These are phyloP conservation scores for Vitis hybrid DNA, from an alignment of 177 flowering plant species.

Conservation along the genomic window DNA sequence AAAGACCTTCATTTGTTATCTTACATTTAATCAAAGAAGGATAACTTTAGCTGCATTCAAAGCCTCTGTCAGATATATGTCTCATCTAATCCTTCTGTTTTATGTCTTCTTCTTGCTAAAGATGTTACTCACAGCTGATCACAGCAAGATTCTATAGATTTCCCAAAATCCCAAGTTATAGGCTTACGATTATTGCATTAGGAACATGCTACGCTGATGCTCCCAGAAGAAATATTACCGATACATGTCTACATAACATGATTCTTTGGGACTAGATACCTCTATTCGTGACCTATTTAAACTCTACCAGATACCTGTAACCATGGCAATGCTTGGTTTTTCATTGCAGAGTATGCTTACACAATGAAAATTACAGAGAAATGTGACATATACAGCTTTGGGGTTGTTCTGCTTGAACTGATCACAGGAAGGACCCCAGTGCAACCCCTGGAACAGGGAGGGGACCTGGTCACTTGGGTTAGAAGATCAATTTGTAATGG, in stretches of 20 bases:
- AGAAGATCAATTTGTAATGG: constrained; percentile 2
- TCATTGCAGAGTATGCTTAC: constrained; percentile 60
- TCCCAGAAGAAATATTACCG: neutral
- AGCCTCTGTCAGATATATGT: no score
- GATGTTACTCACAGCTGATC: no score
- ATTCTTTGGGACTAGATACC: no score
- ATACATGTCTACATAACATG: neutral
- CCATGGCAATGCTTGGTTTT: constrained; percentile 5
- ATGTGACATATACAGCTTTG: constrained; percentile 61
- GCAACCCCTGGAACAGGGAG: constrained; percentile 32
- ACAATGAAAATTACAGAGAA: constrained; percentile 66
- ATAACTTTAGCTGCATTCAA: no score
- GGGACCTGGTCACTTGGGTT: constrained; percentile 55
- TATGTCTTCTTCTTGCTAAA: no score
- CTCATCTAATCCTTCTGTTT: no score
- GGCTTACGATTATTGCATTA: neutral
- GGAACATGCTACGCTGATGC: neutral
- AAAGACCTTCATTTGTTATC: no score
- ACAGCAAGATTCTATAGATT: no score
- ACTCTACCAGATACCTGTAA: neutral
- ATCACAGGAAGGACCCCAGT: constrained; percentile 56
- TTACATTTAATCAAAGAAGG: no score
- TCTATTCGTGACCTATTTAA: neutral
- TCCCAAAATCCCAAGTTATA: no score
- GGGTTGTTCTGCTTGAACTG: constrained; percentile 55